Conservation (phyloP, 1,284 basidiomycete genomes). For the Cryptococcus amylolentus region DNA sequence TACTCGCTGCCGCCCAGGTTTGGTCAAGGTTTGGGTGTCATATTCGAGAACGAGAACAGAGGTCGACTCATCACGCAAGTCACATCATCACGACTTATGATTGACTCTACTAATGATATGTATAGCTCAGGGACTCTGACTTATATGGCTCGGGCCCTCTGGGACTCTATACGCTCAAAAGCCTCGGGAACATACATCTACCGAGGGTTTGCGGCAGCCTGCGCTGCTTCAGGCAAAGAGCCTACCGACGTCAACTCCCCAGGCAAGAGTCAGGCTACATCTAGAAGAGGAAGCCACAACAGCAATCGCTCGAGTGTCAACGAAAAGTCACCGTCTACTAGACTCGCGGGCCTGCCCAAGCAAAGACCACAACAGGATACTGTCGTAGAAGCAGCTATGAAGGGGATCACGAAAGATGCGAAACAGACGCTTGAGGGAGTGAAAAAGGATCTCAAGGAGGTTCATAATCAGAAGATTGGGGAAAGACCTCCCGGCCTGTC, state of each 20-base stretch:
- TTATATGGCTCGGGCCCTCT: constrained; percentile 45
- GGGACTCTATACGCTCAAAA: constrained; percentile 44
- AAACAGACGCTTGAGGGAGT: constrained; percentile 4
- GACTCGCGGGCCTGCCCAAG: too few relatives aligned
- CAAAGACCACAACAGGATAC: background rate
- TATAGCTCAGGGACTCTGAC: constrained; percentile 40
- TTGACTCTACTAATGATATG: background rate
- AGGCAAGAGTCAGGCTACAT: constrained; percentile 6
- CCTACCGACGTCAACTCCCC: constrained; percentile 11
- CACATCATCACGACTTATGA: background rate
- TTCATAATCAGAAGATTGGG: constrained; percentile 8
- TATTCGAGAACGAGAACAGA: constrained; percentile 53
- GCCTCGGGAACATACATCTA: constrained; percentile 51
- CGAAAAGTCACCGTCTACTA: too few relatives aligned
- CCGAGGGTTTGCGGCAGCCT: constrained; percentile 51
- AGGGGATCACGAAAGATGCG: background rate
- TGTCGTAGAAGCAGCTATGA: constrained; percentile 5
- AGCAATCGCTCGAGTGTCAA: background rate
- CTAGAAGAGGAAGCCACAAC: background rate
- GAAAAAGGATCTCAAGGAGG: constrained; percentile 8
- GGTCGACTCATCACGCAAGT: constrained; percentile 52
- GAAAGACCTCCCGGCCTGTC: background rate
- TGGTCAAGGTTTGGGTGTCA: constrained; percentile 49
- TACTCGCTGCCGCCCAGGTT: constrained; percentile 47
- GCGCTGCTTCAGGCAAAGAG: constrained; percentile 28